Evolutionary conservation across 1,284 basidiomycete genomes (phyloP).

Genomic region (Stereum hirsutum): DNA sequence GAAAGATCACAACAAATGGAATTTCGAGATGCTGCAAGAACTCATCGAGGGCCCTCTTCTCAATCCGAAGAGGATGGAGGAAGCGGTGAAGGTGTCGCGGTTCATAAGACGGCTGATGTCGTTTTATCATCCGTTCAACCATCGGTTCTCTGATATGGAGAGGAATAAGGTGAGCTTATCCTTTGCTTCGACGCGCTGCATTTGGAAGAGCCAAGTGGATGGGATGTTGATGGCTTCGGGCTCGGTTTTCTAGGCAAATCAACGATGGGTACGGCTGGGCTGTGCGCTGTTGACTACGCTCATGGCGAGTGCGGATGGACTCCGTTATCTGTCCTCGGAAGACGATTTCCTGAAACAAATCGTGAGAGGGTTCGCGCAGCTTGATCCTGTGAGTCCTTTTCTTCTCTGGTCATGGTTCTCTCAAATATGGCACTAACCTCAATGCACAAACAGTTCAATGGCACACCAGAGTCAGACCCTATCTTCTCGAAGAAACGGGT

Average conservation of each 20-base stretch:
- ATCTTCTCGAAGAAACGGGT: conserved; percentile 84
- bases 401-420: neutral
- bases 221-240: neutral
- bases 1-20: conserved; percentile 92
- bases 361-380: conserved; percentile 81
- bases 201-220: neutral
- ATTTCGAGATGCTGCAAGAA: conserved; percentile 81
- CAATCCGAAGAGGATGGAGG: conserved; percentile 91
- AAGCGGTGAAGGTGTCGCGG: conserved; percentile 86
- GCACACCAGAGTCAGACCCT: conserved; percentile 60
- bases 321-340: conserved; percentile 72
- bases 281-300: conserved; percentile 80
- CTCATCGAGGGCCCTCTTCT: conserved; percentile 89
- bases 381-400: conserved; percentile 69
- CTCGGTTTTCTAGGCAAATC: conserved; percentile 47
- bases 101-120: conserved; percentile 83
- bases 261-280: conserved; percentile 79
- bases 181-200: neutral
- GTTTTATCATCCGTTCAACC: conserved; percentile 88
- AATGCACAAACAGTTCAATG: conserved; percentile 44
- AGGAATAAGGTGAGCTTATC: conserved; percentile 49
- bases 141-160: conserved; percentile 80
- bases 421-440: neutral
- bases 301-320: conserved; percentile 76
- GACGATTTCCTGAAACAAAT: conserved; percentile 86